Evolutionary conservation across 2,329 filamentous ascomycete species (phyloP).

Genomic region (Botrytis medusae): DNA sequence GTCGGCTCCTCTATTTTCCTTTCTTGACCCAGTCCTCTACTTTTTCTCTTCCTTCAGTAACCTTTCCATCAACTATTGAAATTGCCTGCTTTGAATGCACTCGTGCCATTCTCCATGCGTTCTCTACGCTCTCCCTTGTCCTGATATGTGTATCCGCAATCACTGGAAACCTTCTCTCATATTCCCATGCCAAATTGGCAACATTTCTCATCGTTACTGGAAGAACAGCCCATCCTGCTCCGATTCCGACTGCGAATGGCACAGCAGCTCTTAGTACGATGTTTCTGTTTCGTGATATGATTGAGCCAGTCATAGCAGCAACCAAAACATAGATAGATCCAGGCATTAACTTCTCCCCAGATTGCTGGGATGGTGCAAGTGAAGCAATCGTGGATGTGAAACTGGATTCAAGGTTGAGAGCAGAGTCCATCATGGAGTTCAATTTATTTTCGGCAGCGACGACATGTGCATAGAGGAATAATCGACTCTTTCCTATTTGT

Average conservation of each 20-base stretch:
- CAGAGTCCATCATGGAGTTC: constrained; percentile 77
- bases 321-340: constrained; percentile 91
- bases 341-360: constrained; percentile 85
- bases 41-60: constrained; percentile 70
- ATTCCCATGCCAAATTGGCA: constrained; percentile 82
- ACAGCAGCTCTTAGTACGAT: constrained; percentile 75
- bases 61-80: constrained; percentile 76
- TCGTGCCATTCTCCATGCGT: constrained; percentile 71
- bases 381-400: constrained; percentile 89
- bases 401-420: constrained; percentile 81
- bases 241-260: constrained; percentile 77
- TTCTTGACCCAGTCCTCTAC: constrained; percentile 91
- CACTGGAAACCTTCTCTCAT: constrained; percentile 84
- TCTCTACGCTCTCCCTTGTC: constrained; percentile 66
- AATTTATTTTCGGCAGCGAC: constrained; percentile 75
- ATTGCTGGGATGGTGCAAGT: constrained; percentile 80
- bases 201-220: constrained; percentile 91
- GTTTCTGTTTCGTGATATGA: constrained; percentile 84
- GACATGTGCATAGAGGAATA: constrained; percentile 77
- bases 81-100: constrained; percentile 71
- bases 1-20: constrained; percentile 48
- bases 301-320: constrained; percentile 90
- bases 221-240: constrained; percentile 79
- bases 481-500: constrained; percentile 76
- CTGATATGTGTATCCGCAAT: constrained; percentile 78